These are phyloP conservation scores for Fusarium torreyae DNA, from an alignment of 2,329 filamentous ascomycete species.

Conservation along the genomic window DNA sequence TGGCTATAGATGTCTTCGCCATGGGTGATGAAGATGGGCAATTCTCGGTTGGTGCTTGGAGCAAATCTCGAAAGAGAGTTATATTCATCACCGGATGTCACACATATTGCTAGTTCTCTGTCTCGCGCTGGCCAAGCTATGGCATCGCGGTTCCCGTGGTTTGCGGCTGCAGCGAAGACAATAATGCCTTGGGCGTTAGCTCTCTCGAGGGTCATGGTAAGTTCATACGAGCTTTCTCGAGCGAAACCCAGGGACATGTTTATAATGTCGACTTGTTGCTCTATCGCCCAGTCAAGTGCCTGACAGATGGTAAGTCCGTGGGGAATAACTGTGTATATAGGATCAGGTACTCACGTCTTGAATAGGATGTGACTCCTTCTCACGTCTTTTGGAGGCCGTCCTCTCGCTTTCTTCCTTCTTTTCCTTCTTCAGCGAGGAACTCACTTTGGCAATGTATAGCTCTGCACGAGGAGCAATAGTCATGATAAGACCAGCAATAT, in stretches of 20 bases:
- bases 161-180: conserved; percentile 34
- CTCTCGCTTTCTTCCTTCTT: background rate
- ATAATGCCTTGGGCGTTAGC: conserved; percentile 16
- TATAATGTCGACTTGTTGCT: conserved; percentile 28
- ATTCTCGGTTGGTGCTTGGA: conserved; percentile 8
- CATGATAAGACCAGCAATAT: conserved; percentile 31
- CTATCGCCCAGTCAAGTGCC: conserved; percentile 34
- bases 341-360: background rate
- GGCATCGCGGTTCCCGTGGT: conserved; percentile 28
- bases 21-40: conserved; percentile 26
- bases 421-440: background rate
- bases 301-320: background rate
- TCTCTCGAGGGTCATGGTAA: conserved; percentile 16
- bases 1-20: conserved; percentile 28
- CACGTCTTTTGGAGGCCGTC: background rate
- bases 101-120: conserved; percentile 22
- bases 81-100: conserved; percentile 27
- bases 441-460: conserved; percentile 30
- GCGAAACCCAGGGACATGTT: conserved; percentile 35
- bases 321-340: background rate
- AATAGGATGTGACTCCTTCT: conserved; percentile 3
- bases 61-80: conserved; percentile 17
- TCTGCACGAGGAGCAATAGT: conserved; percentile 29
- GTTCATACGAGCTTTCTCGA: conserved; percentile 22
- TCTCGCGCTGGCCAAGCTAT: conserved; percentile 35